A percentile compares a stretch with the other conserved stretches of the same genome.
phyloP scores from a whole-genome alignment of 495 filamentous ascomycete genomes.

The Penicillium pulvis region DNA sequence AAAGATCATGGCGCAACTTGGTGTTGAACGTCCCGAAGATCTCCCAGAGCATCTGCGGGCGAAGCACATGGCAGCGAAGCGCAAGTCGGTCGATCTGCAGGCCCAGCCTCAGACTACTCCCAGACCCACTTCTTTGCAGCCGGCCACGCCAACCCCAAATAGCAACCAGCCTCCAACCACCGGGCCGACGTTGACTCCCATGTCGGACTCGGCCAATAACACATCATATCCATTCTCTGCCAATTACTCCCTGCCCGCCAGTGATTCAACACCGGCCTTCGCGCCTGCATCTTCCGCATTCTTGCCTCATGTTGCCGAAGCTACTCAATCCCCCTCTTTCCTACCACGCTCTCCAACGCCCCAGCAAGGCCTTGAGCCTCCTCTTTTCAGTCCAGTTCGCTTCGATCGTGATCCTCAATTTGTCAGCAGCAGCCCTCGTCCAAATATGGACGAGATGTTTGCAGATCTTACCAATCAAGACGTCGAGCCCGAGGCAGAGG shows the following conservation, averaged over 20 bases:
- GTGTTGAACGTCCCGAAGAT: constrained; percentile 84
- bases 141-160: constrained; percentile 29
- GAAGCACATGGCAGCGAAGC: constrained; percentile 66
- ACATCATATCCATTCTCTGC: constrained; percentile 46
- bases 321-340: constrained; percentile 42
- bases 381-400: constrained; percentile 45
- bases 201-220: constrained; percentile 32
- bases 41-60: constrained; percentile 77
- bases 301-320: constrained; percentile 38
- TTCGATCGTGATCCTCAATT: constrained; percentile 38
- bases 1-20: constrained; percentile 87
- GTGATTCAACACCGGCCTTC: constrained; percentile 44
- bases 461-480: constrained; percentile 52
- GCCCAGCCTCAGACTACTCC: constrained; percentile 5
- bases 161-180: constrained; percentile 27
- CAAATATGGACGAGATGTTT: constrained; percentile 50
- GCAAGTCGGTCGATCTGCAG: constrained; percentile 43
- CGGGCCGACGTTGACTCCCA: constrained; percentile 39
- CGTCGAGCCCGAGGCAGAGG: constrained; percentile 36
- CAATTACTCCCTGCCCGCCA: constrained; percentile 41
- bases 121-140: constrained; percentile 32
- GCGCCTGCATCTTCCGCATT: constrained; percentile 44
- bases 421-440: constrained; percentile 45
- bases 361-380: constrained; percentile 37
- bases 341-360: constrained; percentile 43